Evolutionary conservation across 805 yeast genomes (phyloP).

Genomic region (Ogataea nonfermentans): DNA sequence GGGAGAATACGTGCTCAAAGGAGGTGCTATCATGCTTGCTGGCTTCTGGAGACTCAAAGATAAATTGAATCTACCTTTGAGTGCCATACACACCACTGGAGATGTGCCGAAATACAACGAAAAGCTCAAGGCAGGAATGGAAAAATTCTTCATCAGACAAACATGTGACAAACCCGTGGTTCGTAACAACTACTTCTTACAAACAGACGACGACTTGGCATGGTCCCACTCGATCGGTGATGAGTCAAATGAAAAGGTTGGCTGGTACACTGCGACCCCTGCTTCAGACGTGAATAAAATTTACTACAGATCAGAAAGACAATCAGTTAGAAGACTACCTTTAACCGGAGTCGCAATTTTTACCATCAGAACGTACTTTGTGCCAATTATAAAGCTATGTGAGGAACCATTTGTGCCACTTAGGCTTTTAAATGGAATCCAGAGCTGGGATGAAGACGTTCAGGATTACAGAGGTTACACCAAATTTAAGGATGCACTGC

Average conservation of each 20-base stretch:
- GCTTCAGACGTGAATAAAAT: slow-evolving; percentile 48
- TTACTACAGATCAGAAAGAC: slow-evolving; percentile 64
- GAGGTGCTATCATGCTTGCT: slow-evolving; percentile 63
- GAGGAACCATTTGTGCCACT: slow-evolving; percentile 62
- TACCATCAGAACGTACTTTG: slow-evolving; percentile 63
- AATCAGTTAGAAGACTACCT: slow-evolving; percentile 60
- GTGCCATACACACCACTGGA: slow-evolving; percentile 61
- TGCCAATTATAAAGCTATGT: slow-evolving; percentile 51
- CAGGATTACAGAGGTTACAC: slow-evolving; percentile 57
- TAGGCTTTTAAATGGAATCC: slow-evolving; percentile 55
- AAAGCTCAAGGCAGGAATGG: slow-evolving; percentile 61
- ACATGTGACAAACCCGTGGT: slow-evolving; percentile 63
- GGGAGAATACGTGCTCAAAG: slow-evolving; percentile 56
- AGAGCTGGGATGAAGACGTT: slow-evolving; percentile 61
- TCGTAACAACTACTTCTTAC: slow-evolving; percentile 64
- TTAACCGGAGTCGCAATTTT: slow-evolving; percentile 55
- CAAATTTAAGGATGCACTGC: slow-evolving; percentile 49
- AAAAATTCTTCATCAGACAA: slow-evolving; percentile 57
- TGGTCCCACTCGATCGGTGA: slow-evolving; percentile 67
- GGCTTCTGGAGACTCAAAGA: slow-evolving; percentile 71
- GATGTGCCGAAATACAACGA: slow-evolving; percentile 65
- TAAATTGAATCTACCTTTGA: slow-evolving; percentile 53
- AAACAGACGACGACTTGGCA: slow-evolving; percentile 58
- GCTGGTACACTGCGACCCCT: slow-evolving; percentile 61
- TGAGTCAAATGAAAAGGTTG: slow-evolving; percentile 49